Percentiles rank a stretch among this genome's conserved stretches.
Evolutionary conservation across 768 basidiomycete species (phyloP).

Genomic region (Daedaleopsis sinensis): DNA sequence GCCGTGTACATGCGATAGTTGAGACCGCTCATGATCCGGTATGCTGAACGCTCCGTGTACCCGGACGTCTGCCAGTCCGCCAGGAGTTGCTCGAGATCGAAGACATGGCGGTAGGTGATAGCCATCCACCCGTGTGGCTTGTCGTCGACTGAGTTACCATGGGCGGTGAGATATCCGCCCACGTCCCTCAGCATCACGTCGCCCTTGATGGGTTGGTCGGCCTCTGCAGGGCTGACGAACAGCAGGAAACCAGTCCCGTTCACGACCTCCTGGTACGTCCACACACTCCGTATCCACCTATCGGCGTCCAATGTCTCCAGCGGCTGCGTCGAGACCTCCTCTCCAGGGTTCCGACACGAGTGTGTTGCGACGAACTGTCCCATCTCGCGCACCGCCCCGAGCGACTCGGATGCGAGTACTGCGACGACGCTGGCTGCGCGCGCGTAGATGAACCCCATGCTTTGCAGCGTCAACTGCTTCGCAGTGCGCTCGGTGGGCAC

Average conservation of each 20-base stretch:
- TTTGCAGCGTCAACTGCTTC: constrained; percentile 22
- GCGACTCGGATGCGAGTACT: constrained; percentile 14
- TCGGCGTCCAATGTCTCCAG: constrained; percentile 22
- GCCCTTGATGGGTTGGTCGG: background rate
- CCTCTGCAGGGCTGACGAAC: constrained; percentile 9
- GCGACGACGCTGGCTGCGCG: constrained; percentile 18
- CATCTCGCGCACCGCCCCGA: constrained; percentile 21
- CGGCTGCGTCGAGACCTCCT: constrained; percentile 1
- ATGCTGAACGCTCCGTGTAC: constrained; percentile 20
- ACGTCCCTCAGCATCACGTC: constrained; percentile 10
- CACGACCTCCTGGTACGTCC: constrained; percentile 25
- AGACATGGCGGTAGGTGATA: constrained; percentile 14
- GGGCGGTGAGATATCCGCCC: constrained; percentile 11
- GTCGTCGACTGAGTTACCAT: constrained; percentile 1
- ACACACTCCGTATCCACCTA: constrained; percentile 25
- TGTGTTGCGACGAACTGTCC: constrained; percentile 1
- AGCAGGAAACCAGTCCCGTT: constrained; percentile 14
- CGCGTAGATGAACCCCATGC: constrained; percentile 23
- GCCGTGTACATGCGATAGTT: constrained; percentile 4
- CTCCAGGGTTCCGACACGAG: background rate
- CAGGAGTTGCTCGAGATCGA: constrained; percentile 22
- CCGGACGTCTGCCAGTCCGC: constrained; percentile 9
- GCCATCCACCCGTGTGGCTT: background rate
- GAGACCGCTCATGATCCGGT: constrained; percentile 19
- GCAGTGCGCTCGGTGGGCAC: constrained; percentile 17